Evolutionary conservation across 208 protist species (phyloP), one percentile per base, ranked within the genome.

Genomic region (Naegleria lovaniensis): DNA sequence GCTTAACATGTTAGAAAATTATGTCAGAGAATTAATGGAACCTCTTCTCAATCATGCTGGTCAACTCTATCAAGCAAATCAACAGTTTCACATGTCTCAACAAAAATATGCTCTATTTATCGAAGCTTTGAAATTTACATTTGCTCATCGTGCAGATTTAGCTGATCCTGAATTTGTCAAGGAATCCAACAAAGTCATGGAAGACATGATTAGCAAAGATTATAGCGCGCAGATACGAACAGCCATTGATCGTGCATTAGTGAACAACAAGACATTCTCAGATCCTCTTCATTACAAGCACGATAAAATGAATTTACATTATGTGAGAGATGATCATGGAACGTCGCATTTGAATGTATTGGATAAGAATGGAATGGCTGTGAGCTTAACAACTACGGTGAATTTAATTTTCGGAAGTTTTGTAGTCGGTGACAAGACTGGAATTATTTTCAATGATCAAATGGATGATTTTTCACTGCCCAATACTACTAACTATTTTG

Each of bases 371-470:
- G 41, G 93, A 59, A 93, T 92, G 25, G 86, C 93, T 36, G 93
- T 94, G 16, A 33, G 90, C 1, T 19, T 94, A 5, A 95, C 94
- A 33, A 92, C 88, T 41, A 94, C 94, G 4, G 91, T 95, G 51
- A 95, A 95, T 88, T 84, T 92, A 36, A 38, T 52, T 7, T 95
- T 95, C 55, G 94, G 94, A 39, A 58, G 90, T 41, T 92, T 91
- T 83, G 43, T 95, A 15, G 29, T 93, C 0, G 92, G 90, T 19
- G 25, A 88, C 29, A 43, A n/a, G 7, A 93, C 90, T 38, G 94
- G 94, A 33, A 88, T 95, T 22, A 16, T 95, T 5, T 90, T 95
- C 11, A 95, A 95, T 91, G 92, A 95, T 89, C 84, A 95, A 83
- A 94, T 95, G 94, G 94, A 95, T 79, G 94, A 95, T 76, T 95